phyloP scores from a whole-genome alignment of 2,329 filamentous ascomycete genomes.

The Venturiaceae sp. region DNA sequence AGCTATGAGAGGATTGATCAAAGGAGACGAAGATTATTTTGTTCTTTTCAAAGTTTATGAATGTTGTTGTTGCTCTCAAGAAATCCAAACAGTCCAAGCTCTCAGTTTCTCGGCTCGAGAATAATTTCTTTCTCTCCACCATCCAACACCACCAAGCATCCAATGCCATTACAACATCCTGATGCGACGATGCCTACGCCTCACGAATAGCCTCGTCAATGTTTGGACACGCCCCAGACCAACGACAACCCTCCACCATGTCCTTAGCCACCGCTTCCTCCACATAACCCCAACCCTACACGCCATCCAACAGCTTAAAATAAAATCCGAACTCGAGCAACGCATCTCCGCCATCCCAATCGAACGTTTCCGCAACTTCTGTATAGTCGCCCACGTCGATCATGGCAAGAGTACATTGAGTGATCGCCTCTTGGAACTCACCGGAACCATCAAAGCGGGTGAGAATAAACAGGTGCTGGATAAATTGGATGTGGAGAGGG shows the following conservation, averaged over 20 bases:
- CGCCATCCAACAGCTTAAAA: slow-evolving; percentile 25
- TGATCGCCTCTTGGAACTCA: slow-evolving; percentile 85
- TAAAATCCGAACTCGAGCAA: slow-evolving; percentile 45
- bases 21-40: too few species aligned
- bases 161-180: slow-evolving; percentile 12
- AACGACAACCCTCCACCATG: slow-evolving; percentile 12
- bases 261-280: slow-evolving; percentile 4
- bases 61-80: too few species aligned
- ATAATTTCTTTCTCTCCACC: neutral
- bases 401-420: slow-evolving; percentile 96
- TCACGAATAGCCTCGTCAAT: slow-evolving; percentile 30
- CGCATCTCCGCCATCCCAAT: slow-evolving; percentile 68
- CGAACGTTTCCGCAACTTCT: slow-evolving; percentile 84
- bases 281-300: slow-evolving; percentile 16
- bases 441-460: slow-evolving; percentile 80
- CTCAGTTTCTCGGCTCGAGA: neutral
- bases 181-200: slow-evolving; percentile 41
- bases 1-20: too few species aligned
- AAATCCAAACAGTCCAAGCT: too few species aligned
- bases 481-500: slow-evolving; percentile 91
- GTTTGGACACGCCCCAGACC: slow-evolving; percentile 20
- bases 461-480: slow-evolving; percentile 93
- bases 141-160: neutral
- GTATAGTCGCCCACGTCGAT: slow-evolving; percentile 97
- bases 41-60: too few species aligned